phyloP scores from a whole-genome alignment of 2,329 filamentous ascomycete genomes.

The Thelonectria discophora region DNA sequence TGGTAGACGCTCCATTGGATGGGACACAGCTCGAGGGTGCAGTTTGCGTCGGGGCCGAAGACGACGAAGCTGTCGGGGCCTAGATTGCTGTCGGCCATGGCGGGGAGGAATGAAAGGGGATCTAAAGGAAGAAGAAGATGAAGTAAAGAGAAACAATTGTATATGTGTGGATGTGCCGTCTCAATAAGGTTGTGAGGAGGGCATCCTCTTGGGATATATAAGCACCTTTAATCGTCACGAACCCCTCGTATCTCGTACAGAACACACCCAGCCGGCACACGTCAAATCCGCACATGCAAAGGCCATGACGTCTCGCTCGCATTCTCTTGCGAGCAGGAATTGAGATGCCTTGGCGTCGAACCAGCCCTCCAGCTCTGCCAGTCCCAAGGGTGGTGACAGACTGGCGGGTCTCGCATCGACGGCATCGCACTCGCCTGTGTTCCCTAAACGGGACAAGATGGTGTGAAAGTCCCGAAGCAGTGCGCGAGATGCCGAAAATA shows the following conservation, averaged over 20 bases:
- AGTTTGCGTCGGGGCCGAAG: slow-evolving; percentile 60
- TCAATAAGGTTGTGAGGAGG: no score
- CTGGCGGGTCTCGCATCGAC: no score
- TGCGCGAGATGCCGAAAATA: background rate
- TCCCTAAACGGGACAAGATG: background rate
- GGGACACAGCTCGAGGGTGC: slow-evolving; percentile 58
- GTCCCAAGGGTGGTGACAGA: background rate
- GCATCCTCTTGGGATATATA: background rate
- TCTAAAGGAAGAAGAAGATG: background rate
- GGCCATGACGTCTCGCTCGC: no score
- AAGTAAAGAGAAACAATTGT: background rate
- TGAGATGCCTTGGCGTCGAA: no score
- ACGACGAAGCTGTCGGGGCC: slow-evolving; percentile 29
- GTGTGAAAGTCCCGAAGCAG: background rate
- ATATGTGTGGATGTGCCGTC: no score
- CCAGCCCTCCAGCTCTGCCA: background rate
- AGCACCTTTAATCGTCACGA: background rate
- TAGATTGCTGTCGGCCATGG: slow-evolving; percentile 25
- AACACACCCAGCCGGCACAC: no score
- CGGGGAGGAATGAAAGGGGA: background rate
- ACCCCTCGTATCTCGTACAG: no score
- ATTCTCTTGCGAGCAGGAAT: no score
- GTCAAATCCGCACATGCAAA: no score
- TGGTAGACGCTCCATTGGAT: slow-evolving; percentile 56
- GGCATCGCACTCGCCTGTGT: slow-evolving; percentile 11